Evolutionary conservation across 495 filamentous ascomycete species (phyloP), one percentile per base, ranked within the genome.

Genomic region (Penicillium verhagenii): DNA sequence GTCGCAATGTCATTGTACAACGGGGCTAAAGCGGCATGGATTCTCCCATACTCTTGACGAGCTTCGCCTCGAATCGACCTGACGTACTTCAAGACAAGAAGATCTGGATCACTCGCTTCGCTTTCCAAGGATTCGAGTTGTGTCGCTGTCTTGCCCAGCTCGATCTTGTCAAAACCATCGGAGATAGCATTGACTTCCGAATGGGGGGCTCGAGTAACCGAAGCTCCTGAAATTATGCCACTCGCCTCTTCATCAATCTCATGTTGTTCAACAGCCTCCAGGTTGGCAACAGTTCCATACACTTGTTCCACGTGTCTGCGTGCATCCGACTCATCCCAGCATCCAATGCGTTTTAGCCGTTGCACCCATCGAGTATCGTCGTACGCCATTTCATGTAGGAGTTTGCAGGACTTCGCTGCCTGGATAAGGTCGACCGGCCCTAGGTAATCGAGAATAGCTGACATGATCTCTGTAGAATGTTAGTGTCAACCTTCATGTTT

Each of bases 301-400:
- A 81, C 79, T 20, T 89, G 84, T 56, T 97, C 94, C 24, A 88
- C 86, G 56, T 88, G 75, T 63, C 80, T 82, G 47, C 93, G 80
- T 0, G 94, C 94, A 65, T 96, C 94, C 5, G 72, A 67, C 65
- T 99, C 95, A 64, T 93, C 88, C 95, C 95, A 99, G 60, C 89
- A 87, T 6, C 87, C 91, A 82, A 99, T 96, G 25, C 78, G 79
- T 62, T 87, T 84, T 28, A 99, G 72, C 54, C 85, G 82, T 50
- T 88, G 85, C 43, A 97, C 87, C 94, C 94, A 99, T 74, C 93
- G 82, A 18, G 91, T 89, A 69, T 99, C 94, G 78, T 99, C 95
- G 74, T 97, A 97, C 10, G 95, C 95, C 92, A 99, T 99, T 70
- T 99, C 94, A 59, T 87, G 88, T 80, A 96, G 85, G 42, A 91